Percentiles rank a stretch among this genome's conserved stretches.
These are phyloP conservation scores for Rosa multiflora DNA, from an alignment of 306 rosid genomes.

Conservation along the genomic window DNA sequence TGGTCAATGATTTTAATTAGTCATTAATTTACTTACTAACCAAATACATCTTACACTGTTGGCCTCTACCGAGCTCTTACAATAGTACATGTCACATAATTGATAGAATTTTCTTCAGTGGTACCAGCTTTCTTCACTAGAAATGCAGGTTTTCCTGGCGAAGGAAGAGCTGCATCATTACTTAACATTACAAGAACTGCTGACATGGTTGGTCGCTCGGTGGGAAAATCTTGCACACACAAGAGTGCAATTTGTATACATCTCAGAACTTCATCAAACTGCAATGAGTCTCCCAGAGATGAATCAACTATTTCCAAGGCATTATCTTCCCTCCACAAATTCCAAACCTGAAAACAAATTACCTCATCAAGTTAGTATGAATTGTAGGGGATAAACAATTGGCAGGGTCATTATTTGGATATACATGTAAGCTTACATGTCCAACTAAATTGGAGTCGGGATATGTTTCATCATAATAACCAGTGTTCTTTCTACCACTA, in stretches of 20 bases:
- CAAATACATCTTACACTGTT: neutral
- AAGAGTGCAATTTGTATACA: slow-evolving; percentile 25
- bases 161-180: slow-evolving; percentile 33
- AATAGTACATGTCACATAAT: slow-evolving; percentile 13
- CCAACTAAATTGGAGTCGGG: slow-evolving; percentile 48
- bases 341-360: slow-evolving; percentile 46
- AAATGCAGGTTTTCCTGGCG: slow-evolving; percentile 42
- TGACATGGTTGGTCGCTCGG: slow-evolving; percentile 42
- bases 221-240: slow-evolving; percentile 27
- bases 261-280: slow-evolving; percentile 1
- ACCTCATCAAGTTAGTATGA: neutral
- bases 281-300: neutral
- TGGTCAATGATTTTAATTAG: neutral
- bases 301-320: slow-evolving; percentile 1
- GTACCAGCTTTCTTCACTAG: neutral
- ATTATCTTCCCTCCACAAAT: slow-evolving; percentile 45
- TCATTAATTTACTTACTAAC: neutral
- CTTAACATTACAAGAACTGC: slow-evolving; percentile 38
- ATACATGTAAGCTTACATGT: slow-evolving; percentile 40
- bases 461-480: slow-evolving; percentile 23
- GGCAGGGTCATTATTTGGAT: neutral
- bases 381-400: neutral
- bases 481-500: slow-evolving; percentile 54
- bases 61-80: slow-evolving; percentile 12
- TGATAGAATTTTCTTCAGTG: neutral